Evolutionary conservation across 2,329 filamentous ascomycete species (phyloP).

Genomic region (Fusarium azukiicola): DNA sequence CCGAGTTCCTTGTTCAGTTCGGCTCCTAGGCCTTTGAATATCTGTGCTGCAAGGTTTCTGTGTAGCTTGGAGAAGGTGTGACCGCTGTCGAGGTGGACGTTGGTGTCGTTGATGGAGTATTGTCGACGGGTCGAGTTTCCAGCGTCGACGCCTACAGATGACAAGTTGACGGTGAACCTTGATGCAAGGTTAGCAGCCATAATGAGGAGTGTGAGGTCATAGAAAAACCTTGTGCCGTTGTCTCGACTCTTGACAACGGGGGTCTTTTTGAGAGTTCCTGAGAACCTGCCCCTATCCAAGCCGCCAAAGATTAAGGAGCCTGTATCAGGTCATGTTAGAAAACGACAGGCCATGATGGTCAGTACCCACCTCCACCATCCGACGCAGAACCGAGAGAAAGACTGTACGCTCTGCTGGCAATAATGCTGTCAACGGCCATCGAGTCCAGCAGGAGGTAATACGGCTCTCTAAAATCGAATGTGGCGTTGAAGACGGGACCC

Average conservation of each 20-base stretch:
- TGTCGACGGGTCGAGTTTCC: conserved; percentile 57
- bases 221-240: conserved; percentile 27
- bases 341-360: not conserved
- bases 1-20: conserved; percentile 68
- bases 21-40: conserved; percentile 42
- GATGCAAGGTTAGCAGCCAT: not conserved
- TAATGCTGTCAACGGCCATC: conserved; percentile 48
- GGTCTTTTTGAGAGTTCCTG: conserved; percentile 71
- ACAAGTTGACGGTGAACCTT: no score
- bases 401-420: conserved; percentile 55
- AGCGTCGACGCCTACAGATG: conserved; percentile 56
- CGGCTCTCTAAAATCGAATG: conserved; percentile 45
- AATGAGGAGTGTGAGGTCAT: not conserved
- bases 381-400: conserved; percentile 47
- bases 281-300: conserved; percentile 73
- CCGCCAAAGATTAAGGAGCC: conserved; percentile 71
- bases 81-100: conserved; percentile 80
- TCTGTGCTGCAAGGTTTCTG: conserved; percentile 62
- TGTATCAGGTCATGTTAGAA: not conserved
- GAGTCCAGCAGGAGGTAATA: conserved; percentile 55
- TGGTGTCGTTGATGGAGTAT: conserved; percentile 64
- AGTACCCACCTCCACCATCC: conserved; percentile 4
- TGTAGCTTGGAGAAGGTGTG: conserved; percentile 81
- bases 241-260: conserved; percentile 68
- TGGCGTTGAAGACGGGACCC: conserved; percentile 45